phyloP scores from a whole-genome alignment of 2,329 filamentous ascomycete genomes.

The Ilyonectria robusta region DNA sequence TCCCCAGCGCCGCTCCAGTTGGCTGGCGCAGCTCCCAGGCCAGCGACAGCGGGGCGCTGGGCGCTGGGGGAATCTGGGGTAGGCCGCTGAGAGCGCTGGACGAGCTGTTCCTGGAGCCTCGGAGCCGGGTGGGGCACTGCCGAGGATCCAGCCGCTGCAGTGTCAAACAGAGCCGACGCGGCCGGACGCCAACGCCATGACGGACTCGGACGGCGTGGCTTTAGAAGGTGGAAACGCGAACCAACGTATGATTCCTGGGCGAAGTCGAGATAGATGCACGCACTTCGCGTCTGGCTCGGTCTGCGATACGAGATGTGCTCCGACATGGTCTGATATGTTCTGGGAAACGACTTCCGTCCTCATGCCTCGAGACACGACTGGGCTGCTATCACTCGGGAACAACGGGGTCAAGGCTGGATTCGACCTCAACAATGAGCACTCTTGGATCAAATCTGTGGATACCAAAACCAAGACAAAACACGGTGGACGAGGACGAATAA shows the following conservation, averaged over 20 bases:
- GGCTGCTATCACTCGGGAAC: too few species aligned
- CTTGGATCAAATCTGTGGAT: neutral
- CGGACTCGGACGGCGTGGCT: neutral
- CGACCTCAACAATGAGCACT: neutral
- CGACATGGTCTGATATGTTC: neutral
- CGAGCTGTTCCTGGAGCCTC: conserved; percentile 11
- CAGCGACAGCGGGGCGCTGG: conserved; percentile 1
- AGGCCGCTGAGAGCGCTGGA: conserved; percentile 10
- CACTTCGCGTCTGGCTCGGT: neutral
- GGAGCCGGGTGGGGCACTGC: conserved; percentile 28
- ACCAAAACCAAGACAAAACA: neutral
- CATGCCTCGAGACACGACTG: neutral
- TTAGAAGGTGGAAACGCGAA: neutral
- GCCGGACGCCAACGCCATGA: neutral
- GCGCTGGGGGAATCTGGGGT: conserved; percentile 43
- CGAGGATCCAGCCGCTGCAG: conserved; percentile 13
- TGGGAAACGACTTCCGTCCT: conserved; percentile 1
- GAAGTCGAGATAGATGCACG: neutral
- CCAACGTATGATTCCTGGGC: neutral
- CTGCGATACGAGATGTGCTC: neutral
- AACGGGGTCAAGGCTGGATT: neutral
- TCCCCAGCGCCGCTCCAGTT: neutral
- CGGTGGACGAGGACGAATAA: neutral
- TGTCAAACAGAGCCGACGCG: neutral
- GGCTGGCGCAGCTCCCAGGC: neutral